Evolutionary conservation across 208 protist species (phyloP).

Genomic region (Leptomonas seymouri): DNA sequence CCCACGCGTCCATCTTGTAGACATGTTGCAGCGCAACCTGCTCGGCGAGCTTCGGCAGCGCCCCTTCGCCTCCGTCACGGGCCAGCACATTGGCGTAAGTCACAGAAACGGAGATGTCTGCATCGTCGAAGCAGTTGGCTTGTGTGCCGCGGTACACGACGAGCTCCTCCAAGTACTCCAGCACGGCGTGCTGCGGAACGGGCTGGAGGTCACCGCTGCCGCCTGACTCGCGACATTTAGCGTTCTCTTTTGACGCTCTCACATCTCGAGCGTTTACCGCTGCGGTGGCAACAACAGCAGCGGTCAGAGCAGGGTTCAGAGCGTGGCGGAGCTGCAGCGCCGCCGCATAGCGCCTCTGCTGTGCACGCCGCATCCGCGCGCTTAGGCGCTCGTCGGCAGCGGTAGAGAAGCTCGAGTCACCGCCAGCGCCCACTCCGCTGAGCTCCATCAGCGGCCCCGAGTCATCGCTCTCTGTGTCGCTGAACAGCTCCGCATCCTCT

Average conservation of each 20-base stretch:
- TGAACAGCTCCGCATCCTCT: neutral
- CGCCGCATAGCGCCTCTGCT: neutral
- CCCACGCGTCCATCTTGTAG: neutral
- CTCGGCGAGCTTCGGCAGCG: slow-evolving; percentile 12
- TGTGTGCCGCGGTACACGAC: neutral
- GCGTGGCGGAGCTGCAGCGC: slow-evolving; percentile 1
- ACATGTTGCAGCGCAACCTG: slow-evolving; percentile 8
- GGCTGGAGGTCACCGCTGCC: neutral
- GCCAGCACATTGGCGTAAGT: slow-evolving; percentile 14
- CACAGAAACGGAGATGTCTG: slow-evolving; percentile 9
- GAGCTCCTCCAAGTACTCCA: slow-evolving; percentile 13
- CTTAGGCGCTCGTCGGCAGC: neutral
- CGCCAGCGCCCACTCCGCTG: neutral
- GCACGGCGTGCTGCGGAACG: slow-evolving; percentile 11
- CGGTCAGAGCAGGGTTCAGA: neutral
- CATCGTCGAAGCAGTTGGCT: neutral
- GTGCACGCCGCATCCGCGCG: neutral
- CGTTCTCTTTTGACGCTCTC: neutral
- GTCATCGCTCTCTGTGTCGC: neutral
- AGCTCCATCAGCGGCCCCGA: neutral
- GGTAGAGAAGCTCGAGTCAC: too few relatives aligned
- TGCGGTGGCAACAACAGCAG: neutral
- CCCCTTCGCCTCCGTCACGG: slow-evolving; percentile 14
- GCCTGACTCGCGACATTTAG: neutral
- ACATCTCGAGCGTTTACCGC: neutral